These are phyloP conservation scores for Clitopilus hobsonii DNA, from an alignment of 768 basidiomycete genomes.

Conservation along the genomic window DNA sequence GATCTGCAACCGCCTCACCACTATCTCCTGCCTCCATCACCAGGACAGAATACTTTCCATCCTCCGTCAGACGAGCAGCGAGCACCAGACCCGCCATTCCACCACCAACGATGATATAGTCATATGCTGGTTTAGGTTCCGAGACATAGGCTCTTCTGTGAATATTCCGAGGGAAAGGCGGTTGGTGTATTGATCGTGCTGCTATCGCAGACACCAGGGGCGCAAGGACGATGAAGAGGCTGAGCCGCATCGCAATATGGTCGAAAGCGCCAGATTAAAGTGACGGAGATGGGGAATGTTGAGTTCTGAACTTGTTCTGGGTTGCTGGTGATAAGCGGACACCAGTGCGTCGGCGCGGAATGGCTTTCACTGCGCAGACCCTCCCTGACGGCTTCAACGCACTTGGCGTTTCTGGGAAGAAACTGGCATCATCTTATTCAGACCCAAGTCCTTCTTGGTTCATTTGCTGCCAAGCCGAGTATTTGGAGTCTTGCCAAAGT, in stretches of 20 bases:
- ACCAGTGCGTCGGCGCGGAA: neutral
- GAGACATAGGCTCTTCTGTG: neutral
- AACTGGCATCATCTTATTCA: neutral
- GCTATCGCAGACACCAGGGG: neutral
- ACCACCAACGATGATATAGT: slow-evolving; percentile 43
- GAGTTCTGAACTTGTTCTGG: neutral
- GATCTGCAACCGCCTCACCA: slow-evolving; percentile 16
- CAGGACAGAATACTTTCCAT: slow-evolving; percentile 25
- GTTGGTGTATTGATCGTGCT: neutral
- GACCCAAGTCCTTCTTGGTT: neutral
- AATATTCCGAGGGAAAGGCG: neutral
- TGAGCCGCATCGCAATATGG: neutral
- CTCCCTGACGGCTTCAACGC: neutral
- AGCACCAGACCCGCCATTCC: slow-evolving; percentile 27
- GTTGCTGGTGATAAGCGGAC: neutral
- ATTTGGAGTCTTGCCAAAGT: neutral
- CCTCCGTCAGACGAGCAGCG: slow-evolving; percentile 29
- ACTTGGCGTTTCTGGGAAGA: neutral
- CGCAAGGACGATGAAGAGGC: neutral
- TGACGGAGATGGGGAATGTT: neutral
- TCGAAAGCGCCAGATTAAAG: neutral
- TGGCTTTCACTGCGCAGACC: neutral
- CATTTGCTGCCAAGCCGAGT: neutral
- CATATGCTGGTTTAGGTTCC: slow-evolving; percentile 28
- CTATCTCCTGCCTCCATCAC: slow-evolving; percentile 33